A percentile compares a stretch with the other conserved stretches of the same genome.
Evolutionary conservation across 495 filamentous ascomycete genomes (phyloP).

Genomic region (Bombardia bombarda): DNA sequence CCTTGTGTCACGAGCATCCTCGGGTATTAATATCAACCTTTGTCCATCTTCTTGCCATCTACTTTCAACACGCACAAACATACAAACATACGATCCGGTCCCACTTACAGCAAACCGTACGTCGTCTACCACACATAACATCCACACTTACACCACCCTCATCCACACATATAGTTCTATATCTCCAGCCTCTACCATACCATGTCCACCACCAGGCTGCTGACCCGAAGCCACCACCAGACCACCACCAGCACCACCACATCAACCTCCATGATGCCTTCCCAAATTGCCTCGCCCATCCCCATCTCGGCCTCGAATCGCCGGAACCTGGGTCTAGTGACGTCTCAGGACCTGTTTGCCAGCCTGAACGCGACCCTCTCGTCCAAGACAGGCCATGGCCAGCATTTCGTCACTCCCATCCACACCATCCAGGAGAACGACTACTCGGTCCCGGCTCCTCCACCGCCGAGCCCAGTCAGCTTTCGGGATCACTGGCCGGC

Average conservation of each 20-base stretch:
- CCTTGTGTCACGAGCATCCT: conserved; percentile 1
- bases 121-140: no score
- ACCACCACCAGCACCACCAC: not conserved
- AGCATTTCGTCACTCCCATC: conserved; percentile 29
- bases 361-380: conserved; percentile 37
- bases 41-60: not conserved
- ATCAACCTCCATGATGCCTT: conserved; percentile 32
- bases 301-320: conserved; percentile 34
- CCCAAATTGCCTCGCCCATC: conserved; percentile 36
- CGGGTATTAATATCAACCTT: conserved; percentile 18
- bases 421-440: conserved; percentile 40
- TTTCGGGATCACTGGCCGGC: conserved; percentile 39
- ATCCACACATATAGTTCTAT: not conserved
- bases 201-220: not conserved
- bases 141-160: not conserved
- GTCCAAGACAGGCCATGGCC: conserved; percentile 27
- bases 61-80: not conserved
- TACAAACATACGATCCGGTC: not conserved
- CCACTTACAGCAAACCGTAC: not conserved
- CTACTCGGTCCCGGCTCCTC: conserved; percentile 42
- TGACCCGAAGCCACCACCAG: not conserved
- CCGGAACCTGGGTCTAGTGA: conserved; percentile 25
- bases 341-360: conserved; percentile 39
- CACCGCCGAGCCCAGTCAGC: conserved; percentile 41
- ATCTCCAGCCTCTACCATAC: not conserved